A percentile compares a stretch with the other conserved stretches of the same genome.
phyloP scores from a whole-genome alignment of 495 filamentous ascomycete species.

The Stereocaulon alpinum region DNA sequence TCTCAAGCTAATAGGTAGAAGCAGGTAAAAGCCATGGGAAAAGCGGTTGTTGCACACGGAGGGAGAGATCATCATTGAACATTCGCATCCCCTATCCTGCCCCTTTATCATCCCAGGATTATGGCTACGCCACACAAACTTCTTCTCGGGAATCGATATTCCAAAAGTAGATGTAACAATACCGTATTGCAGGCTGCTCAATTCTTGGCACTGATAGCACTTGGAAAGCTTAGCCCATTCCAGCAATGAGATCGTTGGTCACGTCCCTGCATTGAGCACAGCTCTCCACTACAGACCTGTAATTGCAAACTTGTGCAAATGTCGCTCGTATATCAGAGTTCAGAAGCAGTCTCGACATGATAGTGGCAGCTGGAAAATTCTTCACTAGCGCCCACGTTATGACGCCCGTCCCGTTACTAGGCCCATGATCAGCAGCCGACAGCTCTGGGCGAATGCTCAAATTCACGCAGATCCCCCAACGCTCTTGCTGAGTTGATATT shows the following conservation, averaged over 20 bases:
- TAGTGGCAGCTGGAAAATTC: neutral
- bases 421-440: neutral
- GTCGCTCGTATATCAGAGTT: neutral
- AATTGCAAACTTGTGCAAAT: neutral
- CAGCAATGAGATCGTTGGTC: neutral
- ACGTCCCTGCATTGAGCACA: neutral
- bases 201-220: neutral
- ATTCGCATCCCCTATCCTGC: too few species aligned
- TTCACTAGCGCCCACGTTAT: constrained; percentile 6
- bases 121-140: neutral
- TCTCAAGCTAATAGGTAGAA: too few species aligned
- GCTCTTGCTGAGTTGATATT: neutral
- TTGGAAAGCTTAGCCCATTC: neutral
- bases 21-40: too few species aligned
- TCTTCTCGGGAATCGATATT: neutral
- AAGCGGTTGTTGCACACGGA: too few species aligned
- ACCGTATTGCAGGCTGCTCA: neutral
- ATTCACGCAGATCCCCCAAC: neutral
- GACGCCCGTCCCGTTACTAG: neutral
- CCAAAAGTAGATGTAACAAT: neutral
- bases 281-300: neutral
- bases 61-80: too few species aligned
- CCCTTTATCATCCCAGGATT: neutral
- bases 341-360: neutral
- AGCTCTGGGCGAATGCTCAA: neutral